Evolutionary conservation across 768 basidiomycete species (phyloP).

Genomic region (Pleurotus platypus): DNA sequence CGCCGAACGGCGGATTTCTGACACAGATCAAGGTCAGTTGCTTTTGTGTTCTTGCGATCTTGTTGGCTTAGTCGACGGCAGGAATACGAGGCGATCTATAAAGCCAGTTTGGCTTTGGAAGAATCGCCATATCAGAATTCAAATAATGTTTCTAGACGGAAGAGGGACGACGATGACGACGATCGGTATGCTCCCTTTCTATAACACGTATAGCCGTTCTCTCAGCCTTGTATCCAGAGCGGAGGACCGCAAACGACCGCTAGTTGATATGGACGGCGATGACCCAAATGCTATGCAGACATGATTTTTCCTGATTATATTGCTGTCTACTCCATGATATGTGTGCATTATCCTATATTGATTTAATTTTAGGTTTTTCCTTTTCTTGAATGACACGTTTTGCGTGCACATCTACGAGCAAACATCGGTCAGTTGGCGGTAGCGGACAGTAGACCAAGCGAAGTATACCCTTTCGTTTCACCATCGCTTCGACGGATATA

Average conservation of each 20-base stretch:
- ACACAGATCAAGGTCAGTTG: conserved; percentile 81
- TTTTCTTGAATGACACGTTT: conserved; percentile 81
- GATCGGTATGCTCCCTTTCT: conserved; percentile 20
- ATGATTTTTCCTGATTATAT: conserved; percentile 21
- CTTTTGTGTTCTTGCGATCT: neutral
- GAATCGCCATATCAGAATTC: conserved; percentile 44
- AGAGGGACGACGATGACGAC: conserved; percentile 69
- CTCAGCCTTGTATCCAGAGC: neutral
- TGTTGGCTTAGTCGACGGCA: conserved; percentile 22
- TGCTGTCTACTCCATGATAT: conserved; percentile 9
- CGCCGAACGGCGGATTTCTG: conserved; percentile 87
- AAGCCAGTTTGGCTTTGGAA: conserved; percentile 68
- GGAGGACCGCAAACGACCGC: conserved; percentile 45
- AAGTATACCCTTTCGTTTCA: conserved; percentile 76
- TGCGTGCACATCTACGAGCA: conserved; percentile 62
- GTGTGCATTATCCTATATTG: conserved; percentile 39
- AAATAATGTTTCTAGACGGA: conserved; percentile 51
- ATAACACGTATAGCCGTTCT: conserved; percentile 9
- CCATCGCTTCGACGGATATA: conserved; percentile 88
- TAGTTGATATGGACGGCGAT: conserved; percentile 31
- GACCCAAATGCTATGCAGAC: conserved; percentile 52
- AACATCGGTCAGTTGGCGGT: no score
- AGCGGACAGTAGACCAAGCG: no score
- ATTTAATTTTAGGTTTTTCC: conserved; percentile 80
- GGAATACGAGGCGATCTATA: conserved; percentile 95